These are phyloP conservation scores for Tuber indicum DNA, from an alignment of 495 filamentous ascomycete species.

Conservation along the genomic window DNA sequence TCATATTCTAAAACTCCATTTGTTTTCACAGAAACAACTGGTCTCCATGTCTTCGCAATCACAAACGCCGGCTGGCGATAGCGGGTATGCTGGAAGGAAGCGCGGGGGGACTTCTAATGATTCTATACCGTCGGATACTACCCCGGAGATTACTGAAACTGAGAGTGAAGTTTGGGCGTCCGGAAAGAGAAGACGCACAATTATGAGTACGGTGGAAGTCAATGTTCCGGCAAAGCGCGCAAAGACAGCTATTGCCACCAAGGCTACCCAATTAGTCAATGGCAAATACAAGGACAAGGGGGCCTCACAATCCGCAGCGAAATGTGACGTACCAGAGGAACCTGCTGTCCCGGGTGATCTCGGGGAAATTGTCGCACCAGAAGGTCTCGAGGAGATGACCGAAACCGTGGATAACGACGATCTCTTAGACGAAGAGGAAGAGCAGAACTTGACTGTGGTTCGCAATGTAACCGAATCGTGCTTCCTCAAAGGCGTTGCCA, in stretches of 20 bases:
- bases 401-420: not conserved
- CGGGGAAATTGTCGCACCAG: not conserved
- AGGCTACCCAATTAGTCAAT: not conserved
- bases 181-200: not conserved
- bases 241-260: not conserved
- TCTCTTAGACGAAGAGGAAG: not conserved
- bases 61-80: not conserved
- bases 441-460: not conserved
- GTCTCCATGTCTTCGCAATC: not conserved
- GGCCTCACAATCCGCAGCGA: too few relatives aligned
- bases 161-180: not conserved
- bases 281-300: not conserved
- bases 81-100: not conserved
- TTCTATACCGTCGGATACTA: not conserved
- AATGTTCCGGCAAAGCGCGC: not conserved
- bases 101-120: not conserved
- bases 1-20: not conserved
- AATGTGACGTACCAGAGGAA: not conserved
- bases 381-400: conserved; percentile 4
- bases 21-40: not conserved
- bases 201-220: not conserved
- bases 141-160: not conserved
- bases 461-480: not conserved
- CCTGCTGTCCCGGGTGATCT: not conserved
- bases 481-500: not conserved